Conservation (phyloP, 164 flowering plant species). For the Macadamia integrifolia region DNA sequence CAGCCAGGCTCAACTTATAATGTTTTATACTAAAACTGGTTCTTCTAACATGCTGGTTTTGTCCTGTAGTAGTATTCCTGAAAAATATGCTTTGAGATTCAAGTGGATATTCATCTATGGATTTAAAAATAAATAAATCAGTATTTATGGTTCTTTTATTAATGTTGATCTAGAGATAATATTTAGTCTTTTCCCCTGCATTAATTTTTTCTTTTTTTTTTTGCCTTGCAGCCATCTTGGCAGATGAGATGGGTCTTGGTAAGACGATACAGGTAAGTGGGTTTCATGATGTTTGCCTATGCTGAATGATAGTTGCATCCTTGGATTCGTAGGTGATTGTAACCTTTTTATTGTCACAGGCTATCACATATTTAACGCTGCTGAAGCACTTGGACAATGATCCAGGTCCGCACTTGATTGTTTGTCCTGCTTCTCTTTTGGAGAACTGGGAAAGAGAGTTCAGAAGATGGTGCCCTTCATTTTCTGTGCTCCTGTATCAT, state of each 20-base stretch:
- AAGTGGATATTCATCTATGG: not conserved
- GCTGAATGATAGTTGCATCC: not conserved
- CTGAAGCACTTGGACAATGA: slow-evolving; percentile 76
- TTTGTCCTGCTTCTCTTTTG: slow-evolving; percentile 93
- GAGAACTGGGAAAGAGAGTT: slow-evolving; percentile 99
- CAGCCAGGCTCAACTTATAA: too few relatives aligned
- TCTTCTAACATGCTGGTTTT: not conserved
- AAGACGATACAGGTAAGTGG: slow-evolving; percentile 83
- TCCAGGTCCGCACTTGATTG: slow-evolving; percentile 92
- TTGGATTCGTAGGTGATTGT: not conserved
- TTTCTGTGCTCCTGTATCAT: slow-evolving; percentile 75
- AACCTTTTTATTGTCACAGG: slow-evolving; percentile 44
- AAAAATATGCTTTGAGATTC: not conserved
- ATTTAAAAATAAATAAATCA: too few relatives aligned
- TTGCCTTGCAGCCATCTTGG: slow-evolving; percentile 76
- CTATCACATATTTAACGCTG: slow-evolving; percentile 75
- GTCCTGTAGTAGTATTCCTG: not conserved
- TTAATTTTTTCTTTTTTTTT: slow-evolving; percentile 2
- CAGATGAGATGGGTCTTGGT: slow-evolving; percentile 99
- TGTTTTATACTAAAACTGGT: too few relatives aligned
- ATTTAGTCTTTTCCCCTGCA: not conserved
- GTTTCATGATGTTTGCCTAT: slow-evolving; percentile 2
- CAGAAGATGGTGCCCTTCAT: slow-evolving; percentile 90
- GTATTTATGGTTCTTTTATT: not conserved
- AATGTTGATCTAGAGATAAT: not conserved